Evolutionary conservation across 2,329 filamentous ascomycete species (phyloP).

Genomic region (Daldinia sp.): DNA sequence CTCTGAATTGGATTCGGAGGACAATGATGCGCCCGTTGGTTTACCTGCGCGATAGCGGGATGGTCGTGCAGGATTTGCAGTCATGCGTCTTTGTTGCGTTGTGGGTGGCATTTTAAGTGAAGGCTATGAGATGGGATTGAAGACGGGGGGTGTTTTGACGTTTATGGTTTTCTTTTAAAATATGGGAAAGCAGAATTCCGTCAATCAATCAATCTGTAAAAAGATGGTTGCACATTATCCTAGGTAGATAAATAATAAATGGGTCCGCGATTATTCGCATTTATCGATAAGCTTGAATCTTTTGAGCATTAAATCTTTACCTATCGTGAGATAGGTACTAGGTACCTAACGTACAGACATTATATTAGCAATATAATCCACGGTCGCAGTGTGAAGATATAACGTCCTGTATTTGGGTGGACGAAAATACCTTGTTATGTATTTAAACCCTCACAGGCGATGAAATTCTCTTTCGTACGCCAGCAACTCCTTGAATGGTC

Average conservation of each 20-base stretch:
- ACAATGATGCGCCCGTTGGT: conserved; percentile 62
- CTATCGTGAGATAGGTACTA: too few species aligned
- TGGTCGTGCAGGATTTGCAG: conserved; percentile 84
- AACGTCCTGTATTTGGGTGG: not conserved
- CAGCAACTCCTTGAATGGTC: conserved; percentile 14
- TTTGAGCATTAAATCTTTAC: too few species aligned
- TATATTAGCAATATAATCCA: not conserved
- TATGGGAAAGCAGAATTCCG: not conserved
- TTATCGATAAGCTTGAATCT: not conserved
- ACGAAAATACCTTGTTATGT: not conserved
- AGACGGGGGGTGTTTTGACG: not conserved
- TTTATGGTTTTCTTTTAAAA: not conserved
- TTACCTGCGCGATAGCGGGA: conserved; percentile 89
- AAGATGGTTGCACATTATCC: not conserved
- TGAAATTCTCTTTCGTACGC: conserved; percentile 6
- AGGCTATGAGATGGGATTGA: not conserved
- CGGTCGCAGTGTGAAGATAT: not conserved
- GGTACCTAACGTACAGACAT: too few species aligned
- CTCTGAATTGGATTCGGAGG: conserved; percentile 59
- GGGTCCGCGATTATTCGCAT: not conserved
- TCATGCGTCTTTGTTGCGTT: conserved; percentile 86
- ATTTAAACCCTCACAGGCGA: not conserved
- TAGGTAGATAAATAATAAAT: not conserved
- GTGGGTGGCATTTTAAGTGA: conserved; percentile 13
- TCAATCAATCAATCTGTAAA: not conserved